Percentiles rank a stretch among this genome's conserved stretches.
phyloP scores from a whole-genome alignment of 129 eudicot species.

The Helianthus tuberosus region DNA sequence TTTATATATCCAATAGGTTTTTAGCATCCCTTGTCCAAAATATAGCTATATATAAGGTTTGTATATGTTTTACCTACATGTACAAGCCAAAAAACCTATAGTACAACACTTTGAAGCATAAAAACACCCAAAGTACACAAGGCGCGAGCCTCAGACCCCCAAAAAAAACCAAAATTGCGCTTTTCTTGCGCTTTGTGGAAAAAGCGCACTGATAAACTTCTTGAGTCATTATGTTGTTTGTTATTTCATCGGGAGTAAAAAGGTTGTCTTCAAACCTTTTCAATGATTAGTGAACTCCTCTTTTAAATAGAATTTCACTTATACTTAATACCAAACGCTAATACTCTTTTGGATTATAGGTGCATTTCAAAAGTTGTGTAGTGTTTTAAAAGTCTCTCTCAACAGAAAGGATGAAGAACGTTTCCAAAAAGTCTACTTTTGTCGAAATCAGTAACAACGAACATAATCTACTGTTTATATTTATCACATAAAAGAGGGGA shows the following conservation, averaged over 20 bases:
- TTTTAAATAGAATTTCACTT: background rate
- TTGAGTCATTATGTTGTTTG: background rate
- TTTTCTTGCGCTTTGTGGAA: too few relatives aligned
- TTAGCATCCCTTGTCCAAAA: too few relatives aligned
- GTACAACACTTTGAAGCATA: too few relatives aligned
- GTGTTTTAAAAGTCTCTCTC: background rate
- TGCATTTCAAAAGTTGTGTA: background rate
- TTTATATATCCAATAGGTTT: too few relatives aligned
- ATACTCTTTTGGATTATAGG: background rate
- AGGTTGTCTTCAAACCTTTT: background rate
- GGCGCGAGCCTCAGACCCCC: too few relatives aligned
- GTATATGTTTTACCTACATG: too few relatives aligned
- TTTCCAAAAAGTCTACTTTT: constrained; percentile 1
- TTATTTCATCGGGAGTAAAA: background rate
- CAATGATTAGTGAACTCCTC: background rate
- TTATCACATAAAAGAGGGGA: constrained; percentile 18
- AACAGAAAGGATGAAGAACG: background rate
- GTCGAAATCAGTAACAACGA: constrained; percentile 18
- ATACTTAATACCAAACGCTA: background rate
- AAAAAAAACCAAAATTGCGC: too few relatives aligned
- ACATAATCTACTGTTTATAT: background rate
- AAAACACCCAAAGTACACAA: too few relatives aligned
- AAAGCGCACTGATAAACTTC: background rate
- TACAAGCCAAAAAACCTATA: too few relatives aligned
- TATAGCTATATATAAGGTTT: too few relatives aligned